Evolutionary conservation across 2,329 filamentous ascomycete species (phyloP).

Genomic region (Pestalotiopsis sp.): DNA sequence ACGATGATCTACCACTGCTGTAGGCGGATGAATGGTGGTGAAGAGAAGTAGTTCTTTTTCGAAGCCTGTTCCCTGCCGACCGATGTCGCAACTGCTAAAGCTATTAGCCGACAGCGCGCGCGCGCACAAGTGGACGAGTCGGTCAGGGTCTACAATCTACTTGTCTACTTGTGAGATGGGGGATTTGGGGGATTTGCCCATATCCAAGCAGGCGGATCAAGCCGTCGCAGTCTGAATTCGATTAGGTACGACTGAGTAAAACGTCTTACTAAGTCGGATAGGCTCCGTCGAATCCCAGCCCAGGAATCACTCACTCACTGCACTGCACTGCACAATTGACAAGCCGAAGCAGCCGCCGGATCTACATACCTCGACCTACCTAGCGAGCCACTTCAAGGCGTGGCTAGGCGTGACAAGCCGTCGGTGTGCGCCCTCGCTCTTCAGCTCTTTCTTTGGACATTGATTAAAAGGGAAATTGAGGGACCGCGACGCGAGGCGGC

Average conservation of each 20-base stretch:
- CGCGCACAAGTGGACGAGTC: not conserved
- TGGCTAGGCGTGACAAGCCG: not conserved
- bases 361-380: not conserved
- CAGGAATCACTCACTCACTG: not conserved
- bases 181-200: not conserved
- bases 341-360: not conserved
- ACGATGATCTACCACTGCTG: not conserved
- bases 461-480: not conserved
- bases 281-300: not conserved
- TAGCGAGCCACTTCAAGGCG: not conserved
- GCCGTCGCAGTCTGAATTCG: not conserved
- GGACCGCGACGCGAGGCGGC: slow-evolving; percentile 4
- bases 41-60: not conserved
- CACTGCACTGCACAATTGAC: not conserved
- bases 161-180: not conserved
- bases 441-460: not conserved
- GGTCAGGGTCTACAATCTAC: not conserved
- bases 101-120: not conserved
- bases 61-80: slow-evolving; percentile 3
- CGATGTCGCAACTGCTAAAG: slow-evolving; percentile 4
- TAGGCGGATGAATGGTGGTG: not conserved
- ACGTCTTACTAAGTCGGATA: slow-evolving; percentile 2
- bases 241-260: slow-evolving; percentile 9
- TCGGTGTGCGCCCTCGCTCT: not conserved
- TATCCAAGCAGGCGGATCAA: not conserved